A percentile compares a stretch with the other conserved stretches of the same genome.
Conservation (phyloP, 1,284 basidiomycete species). For the Pseudomicrostroma phylloplanum region DNA sequence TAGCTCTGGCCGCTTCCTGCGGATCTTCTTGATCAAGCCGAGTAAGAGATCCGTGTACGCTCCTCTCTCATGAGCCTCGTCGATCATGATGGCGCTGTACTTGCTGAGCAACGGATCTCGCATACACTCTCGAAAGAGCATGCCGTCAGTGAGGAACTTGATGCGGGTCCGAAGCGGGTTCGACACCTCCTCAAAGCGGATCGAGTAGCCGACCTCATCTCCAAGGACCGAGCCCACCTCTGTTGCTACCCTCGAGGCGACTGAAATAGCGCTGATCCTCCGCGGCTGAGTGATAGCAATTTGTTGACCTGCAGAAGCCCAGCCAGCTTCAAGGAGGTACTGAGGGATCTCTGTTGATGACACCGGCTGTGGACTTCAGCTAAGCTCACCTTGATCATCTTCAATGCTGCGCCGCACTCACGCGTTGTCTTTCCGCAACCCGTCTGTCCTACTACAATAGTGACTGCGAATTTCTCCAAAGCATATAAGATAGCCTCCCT, state of each 20-base stretch:
- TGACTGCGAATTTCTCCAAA: conserved; percentile 72
- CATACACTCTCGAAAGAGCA: conserved; percentile 40
- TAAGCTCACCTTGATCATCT: neutral
- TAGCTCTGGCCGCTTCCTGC: conserved; percentile 76
- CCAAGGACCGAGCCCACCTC: conserved; percentile 58
- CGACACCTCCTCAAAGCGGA: conserved; percentile 52
- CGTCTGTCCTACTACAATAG: conserved; percentile 60
- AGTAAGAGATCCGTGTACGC: conserved; percentile 52
- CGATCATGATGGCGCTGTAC: conserved; percentile 52
- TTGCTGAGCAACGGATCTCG: conserved; percentile 35
- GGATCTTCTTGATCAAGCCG: conserved; percentile 59
- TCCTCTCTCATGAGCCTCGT: conserved; percentile 53
- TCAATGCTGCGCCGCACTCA: conserved; percentile 10
- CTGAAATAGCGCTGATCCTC: conserved; percentile 48
- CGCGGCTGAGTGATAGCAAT: conserved; percentile 51
- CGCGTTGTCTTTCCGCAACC: conserved; percentile 44
- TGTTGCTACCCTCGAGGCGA: conserved; percentile 51
- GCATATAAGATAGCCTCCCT: conserved; percentile 73
- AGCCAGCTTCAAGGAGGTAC: conserved; percentile 75
- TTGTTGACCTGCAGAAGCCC: conserved; percentile 36
- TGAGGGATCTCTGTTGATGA: conserved; percentile 73
- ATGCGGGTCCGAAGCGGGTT: conserved; percentile 46
- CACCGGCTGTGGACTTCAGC: neutral
- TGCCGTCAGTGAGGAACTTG: conserved; percentile 42
- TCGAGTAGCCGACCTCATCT: conserved; percentile 64